phyloP scores from a whole-genome alignment of 768 basidiomycete genomes.

The Ramaria sp. region DNA sequence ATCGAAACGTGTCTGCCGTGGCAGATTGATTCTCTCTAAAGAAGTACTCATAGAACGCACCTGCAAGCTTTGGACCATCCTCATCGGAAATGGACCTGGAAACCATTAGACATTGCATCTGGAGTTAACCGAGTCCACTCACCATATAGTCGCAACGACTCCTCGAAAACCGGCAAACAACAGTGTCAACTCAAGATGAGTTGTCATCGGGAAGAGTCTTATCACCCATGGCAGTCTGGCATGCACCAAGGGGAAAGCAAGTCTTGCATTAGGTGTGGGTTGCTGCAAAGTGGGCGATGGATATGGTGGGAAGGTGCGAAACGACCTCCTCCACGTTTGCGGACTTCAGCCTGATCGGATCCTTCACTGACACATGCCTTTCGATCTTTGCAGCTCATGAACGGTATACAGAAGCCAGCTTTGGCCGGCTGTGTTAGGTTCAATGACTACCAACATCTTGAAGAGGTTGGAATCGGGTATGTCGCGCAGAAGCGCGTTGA shows the following conservation, averaged over 20 bases:
- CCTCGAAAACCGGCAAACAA: no score
- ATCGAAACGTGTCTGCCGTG: no score
- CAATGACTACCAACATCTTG: conserved; percentile 11
- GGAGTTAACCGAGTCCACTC: no score
- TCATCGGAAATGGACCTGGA: background rate
- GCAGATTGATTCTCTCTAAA: no score
- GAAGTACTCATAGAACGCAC: no score
- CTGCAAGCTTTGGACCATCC: no score
- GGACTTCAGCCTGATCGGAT: background rate
- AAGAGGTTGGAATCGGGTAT: background rate
- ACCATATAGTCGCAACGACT: no score
- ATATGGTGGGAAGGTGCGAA: background rate
- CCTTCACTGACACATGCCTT: background rate
- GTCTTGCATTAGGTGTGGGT: conserved; percentile 12
- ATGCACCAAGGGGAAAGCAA: no score
- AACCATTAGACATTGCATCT: background rate
- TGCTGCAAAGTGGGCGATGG: conserved; percentile 22
- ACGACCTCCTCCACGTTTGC: background rate
- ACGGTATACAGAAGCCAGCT: conserved; percentile 10
- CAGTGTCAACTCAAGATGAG: no score
- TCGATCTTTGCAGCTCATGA: conserved; percentile 5
- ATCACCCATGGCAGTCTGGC: no score
- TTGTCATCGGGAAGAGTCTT: no score
- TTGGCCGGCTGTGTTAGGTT: conserved; percentile 13
- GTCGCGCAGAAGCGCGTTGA: conserved; percentile 16